phyloP scores from a whole-genome alignment of 441 rosid genomes.

The Jatropha multifida region DNA sequence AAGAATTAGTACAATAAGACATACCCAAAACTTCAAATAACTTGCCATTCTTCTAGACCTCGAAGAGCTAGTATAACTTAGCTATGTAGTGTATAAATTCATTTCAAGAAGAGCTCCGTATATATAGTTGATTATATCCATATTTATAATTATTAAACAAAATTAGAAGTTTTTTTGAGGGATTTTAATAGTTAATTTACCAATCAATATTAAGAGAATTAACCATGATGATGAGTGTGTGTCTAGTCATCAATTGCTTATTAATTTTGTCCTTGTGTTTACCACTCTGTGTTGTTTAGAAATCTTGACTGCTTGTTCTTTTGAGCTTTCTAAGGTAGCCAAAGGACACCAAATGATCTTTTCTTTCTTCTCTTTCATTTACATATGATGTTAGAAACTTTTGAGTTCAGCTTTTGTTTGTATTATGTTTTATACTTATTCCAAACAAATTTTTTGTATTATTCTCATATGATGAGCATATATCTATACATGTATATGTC shows the following conservation, averaged over 20 bases:
- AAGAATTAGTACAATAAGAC: conserved; percentile 36
- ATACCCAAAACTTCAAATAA: conserved; percentile 35
- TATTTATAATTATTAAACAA: too few species aligned
- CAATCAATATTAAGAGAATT: too few species aligned
- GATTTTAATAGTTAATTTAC: too few species aligned
- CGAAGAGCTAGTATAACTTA: too few species aligned
- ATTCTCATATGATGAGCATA: not conserved
- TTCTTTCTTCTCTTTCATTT: not conserved
- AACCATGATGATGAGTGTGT: not conserved
- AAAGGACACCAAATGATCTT: not conserved
- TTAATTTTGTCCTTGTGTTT: not conserved
- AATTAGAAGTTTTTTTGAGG: too few species aligned
- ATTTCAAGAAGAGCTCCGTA: not conserved
- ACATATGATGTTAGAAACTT: conserved; percentile 8
- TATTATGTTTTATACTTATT: not conserved
- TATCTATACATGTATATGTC: not conserved
- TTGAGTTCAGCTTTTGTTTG: conserved; percentile 17
- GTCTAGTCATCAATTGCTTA: conserved; percentile 21
- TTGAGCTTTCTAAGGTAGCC: not conserved
- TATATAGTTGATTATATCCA: conserved; percentile 3
- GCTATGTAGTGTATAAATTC: not conserved
- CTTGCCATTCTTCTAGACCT: conserved; percentile 26
- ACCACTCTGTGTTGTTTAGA: not conserved
- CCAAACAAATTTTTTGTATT: not conserved
- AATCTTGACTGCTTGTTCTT: not conserved